phyloP scores from a whole-genome alignment of 2,329 filamentous ascomycete genomes.

The Parafenestella ontariensis region DNA sequence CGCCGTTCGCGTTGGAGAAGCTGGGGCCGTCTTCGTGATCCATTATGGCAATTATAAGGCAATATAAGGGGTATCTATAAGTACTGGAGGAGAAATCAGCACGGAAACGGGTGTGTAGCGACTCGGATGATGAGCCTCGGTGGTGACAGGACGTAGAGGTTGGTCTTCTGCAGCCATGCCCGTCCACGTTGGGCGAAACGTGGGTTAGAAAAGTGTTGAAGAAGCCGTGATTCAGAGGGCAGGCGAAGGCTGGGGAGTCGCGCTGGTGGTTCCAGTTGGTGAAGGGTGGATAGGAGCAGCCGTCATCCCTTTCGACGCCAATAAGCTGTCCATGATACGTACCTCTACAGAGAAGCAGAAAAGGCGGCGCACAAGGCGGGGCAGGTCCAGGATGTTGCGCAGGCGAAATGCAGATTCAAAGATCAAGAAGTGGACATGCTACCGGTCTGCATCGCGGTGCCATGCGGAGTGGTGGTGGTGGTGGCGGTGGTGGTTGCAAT shows the following conservation, averaged over 20 bases:
- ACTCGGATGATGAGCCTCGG: constrained; percentile 11
- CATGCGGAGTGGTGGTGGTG: constrained; percentile 16
- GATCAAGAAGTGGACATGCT: constrained; percentile 33
- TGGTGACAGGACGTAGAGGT: constrained; percentile 9
- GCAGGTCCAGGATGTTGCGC: constrained; percentile 6
- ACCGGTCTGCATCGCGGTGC: constrained; percentile 27
- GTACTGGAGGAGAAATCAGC: constrained; percentile 39
- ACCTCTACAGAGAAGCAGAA: constrained; percentile 46
- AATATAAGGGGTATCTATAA: constrained; percentile 44
- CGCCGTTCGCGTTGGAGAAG: constrained; percentile 50
- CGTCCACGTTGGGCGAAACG: not conserved
- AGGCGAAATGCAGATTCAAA: constrained; percentile 11
- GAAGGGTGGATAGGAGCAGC: constrained; percentile 9
- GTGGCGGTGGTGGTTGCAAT: too few relatives aligned
- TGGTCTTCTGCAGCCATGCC: not conserved
- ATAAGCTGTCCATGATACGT: constrained; percentile 18
- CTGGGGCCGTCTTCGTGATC: constrained; percentile 47
- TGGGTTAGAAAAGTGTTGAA: not conserved
- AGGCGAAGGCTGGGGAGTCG: constrained; percentile 8
- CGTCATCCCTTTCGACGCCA: constrained; percentile 36
- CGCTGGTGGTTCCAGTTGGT: not conserved
- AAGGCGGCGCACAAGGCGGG: constrained; percentile 17
- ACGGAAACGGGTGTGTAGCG: constrained; percentile 5
- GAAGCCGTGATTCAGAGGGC: not conserved
- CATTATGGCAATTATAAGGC: constrained; percentile 41